Evolutionary conservation across 148 eudicot species (phyloP).

Genomic region (Diospyros lotus): DNA sequence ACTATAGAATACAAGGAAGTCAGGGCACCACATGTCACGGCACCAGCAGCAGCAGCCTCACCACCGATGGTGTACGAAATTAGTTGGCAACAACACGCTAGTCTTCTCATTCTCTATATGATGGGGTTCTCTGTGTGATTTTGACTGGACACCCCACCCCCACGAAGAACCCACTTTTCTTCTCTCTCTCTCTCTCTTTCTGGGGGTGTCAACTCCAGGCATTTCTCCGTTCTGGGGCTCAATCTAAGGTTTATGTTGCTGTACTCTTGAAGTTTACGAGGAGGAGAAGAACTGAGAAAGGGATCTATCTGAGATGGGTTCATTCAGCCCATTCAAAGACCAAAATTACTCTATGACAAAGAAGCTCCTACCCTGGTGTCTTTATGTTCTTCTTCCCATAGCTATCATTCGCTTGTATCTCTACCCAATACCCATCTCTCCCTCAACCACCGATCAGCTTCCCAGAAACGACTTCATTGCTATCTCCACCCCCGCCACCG

Average conservation of each 20-base stretch:
- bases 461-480: constrained; percentile 12
- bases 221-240: not conserved
- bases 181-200: not conserved
- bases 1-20: not conserved
- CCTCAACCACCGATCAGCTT: constrained; percentile 17
- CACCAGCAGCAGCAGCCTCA: not conserved
- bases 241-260: not conserved
- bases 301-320: constrained; percentile 20
- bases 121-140: constrained; percentile 4
- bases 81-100: too few species aligned
- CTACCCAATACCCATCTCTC: constrained; percentile 31
- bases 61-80: not conserved
- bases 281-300: not conserved
- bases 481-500: not conserved
- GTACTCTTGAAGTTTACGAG: not conserved
- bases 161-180: not conserved
- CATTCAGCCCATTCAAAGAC: constrained; percentile 26
- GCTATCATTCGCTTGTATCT: constrained; percentile 48
- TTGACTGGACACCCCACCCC: constrained; percentile 18
- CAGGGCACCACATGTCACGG: not conserved
- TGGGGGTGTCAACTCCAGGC: not conserved
- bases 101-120: not conserved
- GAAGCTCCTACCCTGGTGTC: constrained; percentile 42
- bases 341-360: constrained; percentile 32
- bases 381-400: constrained; percentile 50